Conservation (phyloP, 345 rosid genomes). For the Pugionium cornutum region DNA sequence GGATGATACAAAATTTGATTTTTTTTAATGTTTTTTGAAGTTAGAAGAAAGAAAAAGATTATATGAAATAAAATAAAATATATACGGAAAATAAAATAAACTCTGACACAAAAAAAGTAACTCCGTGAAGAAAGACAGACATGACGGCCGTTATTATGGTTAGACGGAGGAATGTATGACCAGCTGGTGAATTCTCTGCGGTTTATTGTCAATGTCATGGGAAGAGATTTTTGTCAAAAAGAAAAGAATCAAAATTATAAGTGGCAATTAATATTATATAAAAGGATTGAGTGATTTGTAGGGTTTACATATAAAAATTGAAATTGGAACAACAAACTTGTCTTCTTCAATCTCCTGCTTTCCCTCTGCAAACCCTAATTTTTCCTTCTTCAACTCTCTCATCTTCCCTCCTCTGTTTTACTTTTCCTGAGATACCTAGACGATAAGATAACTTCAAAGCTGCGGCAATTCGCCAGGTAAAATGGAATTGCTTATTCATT, state of each 20-base stretch:
- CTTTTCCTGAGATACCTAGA: background rate
- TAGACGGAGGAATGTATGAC: conserved; percentile 31
- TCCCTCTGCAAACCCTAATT: conserved; percentile 41
- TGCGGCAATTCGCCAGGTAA: conserved; percentile 25
- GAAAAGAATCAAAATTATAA: background rate
- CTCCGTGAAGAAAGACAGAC: conserved; percentile 22
- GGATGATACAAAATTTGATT: too few species aligned
- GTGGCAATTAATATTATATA: background rate
- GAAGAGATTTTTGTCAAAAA: conserved; percentile 25
- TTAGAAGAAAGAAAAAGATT: too few species aligned
- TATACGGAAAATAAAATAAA: background rate
- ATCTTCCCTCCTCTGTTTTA: conserved; percentile 8
- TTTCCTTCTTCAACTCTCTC: conserved; percentile 25
- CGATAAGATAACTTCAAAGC: conserved; percentile 22
- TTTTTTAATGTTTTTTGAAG: too few species aligned
- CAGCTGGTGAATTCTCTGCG: conserved; percentile 16
- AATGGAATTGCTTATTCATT: conserved; percentile 10
- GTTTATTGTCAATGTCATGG: conserved; percentile 23
- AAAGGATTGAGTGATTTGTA: conserved; percentile 16
- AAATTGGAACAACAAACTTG: conserved; percentile 16
- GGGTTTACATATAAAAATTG: conserved; percentile 43
- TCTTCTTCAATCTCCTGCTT: conserved; percentile 30
- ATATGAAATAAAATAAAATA: background rate
- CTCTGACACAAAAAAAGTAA: background rate
- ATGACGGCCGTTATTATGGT: conserved; percentile 37